These are phyloP conservation scores for Trametes meyenii DNA, from an alignment of 768 basidiomycete genomes.

Conservation along the genomic window DNA sequence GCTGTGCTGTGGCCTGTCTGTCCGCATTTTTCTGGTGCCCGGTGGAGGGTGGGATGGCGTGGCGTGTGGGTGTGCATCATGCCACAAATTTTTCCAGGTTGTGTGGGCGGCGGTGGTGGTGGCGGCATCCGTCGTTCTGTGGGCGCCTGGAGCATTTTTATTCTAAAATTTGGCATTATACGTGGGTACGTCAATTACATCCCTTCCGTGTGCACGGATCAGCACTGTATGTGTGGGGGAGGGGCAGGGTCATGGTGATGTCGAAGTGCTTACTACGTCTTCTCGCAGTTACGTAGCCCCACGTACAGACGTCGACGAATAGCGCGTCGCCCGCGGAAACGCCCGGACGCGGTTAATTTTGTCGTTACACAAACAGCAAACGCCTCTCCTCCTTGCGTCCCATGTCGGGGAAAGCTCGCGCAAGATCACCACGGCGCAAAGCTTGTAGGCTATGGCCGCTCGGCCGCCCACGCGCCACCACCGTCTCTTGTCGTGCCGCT, in stretches of 20 bases:
- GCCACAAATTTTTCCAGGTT: background rate
- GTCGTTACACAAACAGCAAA: too few relatives aligned
- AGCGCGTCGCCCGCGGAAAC: too few relatives aligned
- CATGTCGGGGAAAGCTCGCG: background rate
- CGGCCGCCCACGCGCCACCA: constrained; percentile 4
- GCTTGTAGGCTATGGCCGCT: background rate
- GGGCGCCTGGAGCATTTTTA: too few relatives aligned
- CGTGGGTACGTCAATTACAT: background rate
- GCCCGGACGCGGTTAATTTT: too few relatives aligned
- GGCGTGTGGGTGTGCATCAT: background rate
- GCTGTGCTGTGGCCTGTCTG: too few relatives aligned
- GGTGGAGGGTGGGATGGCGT: background rate
- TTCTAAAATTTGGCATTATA: background rate
- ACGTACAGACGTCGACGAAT: too few relatives aligned
- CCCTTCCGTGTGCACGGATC: background rate
- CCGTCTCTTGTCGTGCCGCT: background rate
- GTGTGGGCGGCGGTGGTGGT: background rate
- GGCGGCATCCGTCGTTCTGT: background rate
- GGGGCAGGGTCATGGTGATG: background rate
- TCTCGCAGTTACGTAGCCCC: too few relatives aligned
- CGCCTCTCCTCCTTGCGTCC: too few relatives aligned
- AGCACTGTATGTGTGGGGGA: background rate
- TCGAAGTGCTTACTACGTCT: too few relatives aligned
- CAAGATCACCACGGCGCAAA: background rate
- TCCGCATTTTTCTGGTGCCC: background rate